Conservation (phyloP, 2,329 filamentous ascomycete genomes). For the Triangularia verruculosa region DNA sequence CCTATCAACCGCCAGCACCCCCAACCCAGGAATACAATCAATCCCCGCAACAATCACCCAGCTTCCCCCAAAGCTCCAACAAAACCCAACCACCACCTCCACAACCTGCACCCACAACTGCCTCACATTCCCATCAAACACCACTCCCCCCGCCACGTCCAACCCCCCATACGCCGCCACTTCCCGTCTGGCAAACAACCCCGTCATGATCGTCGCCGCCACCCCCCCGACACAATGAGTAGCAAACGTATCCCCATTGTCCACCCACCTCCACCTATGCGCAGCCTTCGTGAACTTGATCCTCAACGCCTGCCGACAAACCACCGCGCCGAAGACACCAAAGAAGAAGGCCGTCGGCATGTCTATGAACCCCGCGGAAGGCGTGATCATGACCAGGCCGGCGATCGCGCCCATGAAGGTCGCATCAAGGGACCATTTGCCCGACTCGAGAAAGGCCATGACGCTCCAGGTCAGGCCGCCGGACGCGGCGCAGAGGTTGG, state of each 20-base stretch:
- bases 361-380: constrained; percentile 45
- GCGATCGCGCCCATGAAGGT: constrained; percentile 53
- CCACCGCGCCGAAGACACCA: constrained; percentile 43
- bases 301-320: constrained; percentile 49
- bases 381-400: constrained; percentile 52
- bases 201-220: constrained; percentile 48
- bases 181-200: constrained; percentile 49
- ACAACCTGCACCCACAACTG: constrained; percentile 50
- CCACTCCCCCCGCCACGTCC: constrained; percentile 47
- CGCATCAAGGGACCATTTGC: constrained; percentile 45
- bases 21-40: constrained; percentile 50
- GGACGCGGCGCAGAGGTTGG: constrained; percentile 46
- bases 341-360: constrained; percentile 48
- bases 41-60: constrained; percentile 49
- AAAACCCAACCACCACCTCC: constrained; percentile 49
- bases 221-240: constrained; percentile 53
- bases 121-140: constrained; percentile 50
- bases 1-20: constrained; percentile 52
- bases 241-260: constrained; percentile 54
- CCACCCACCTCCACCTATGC: constrained; percentile 47
- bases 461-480: constrained; percentile 46
- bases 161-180: constrained; percentile 50
- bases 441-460: constrained; percentile 40
- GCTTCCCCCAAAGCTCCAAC: constrained; percentile 48
- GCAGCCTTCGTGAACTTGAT: constrained; percentile 52